These are phyloP conservation scores for Hymenoscyphus repandus DNA, from an alignment of 2,329 filamentous ascomycete species.

Conservation along the genomic window DNA sequence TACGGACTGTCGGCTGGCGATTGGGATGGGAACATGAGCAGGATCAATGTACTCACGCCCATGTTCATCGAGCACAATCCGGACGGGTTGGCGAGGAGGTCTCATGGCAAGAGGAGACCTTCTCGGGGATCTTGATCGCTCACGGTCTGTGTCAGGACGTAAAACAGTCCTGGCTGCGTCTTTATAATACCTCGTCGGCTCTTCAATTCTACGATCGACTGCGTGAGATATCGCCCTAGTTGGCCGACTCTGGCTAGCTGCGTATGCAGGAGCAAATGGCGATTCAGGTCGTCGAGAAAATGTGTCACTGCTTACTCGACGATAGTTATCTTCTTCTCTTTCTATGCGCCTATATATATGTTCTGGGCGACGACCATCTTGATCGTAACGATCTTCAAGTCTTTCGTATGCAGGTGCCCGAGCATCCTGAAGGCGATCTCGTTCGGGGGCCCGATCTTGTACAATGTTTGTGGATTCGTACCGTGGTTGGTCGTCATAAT, in stretches of 20 bases:
- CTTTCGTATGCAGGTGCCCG: slow-evolving; percentile 20
- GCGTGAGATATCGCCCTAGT: slow-evolving; percentile 25
- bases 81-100: slow-evolving; percentile 45
- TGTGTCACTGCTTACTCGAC: slow-evolving; percentile 17
- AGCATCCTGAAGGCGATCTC: slow-evolving; percentile 15
- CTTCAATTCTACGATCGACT: slow-evolving; percentile 25
- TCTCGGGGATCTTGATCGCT: slow-evolving; percentile 44
- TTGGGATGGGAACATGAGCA: slow-evolving; percentile 32
- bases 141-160: slow-evolving; percentile 44
- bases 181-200: slow-evolving; percentile 37
- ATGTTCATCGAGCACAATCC: slow-evolving; percentile 76
- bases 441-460: slow-evolving; percentile 16
- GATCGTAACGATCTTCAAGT: slow-evolving; percentile 22
- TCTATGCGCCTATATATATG: slow-evolving; percentile 25
- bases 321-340: slow-evolving; percentile 25
- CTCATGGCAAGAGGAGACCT: slow-evolving; percentile 43
- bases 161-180: slow-evolving; percentile 44
- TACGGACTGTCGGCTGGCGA: slow-evolving; percentile 45
- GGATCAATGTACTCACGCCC: slow-evolving; percentile 74
- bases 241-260: slow-evolving; percentile 19
- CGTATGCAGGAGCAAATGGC: slow-evolving; percentile 23
- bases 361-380: slow-evolving; percentile 20
- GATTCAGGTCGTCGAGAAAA: slow-evolving; percentile 25
- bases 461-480: slow-evolving; percentile 33
- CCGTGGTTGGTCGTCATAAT: slow-evolving; percentile 40